Evolutionary conservation across 2,329 filamentous ascomycete genomes (phyloP).

Genomic region (Botrytis aclada): DNA sequence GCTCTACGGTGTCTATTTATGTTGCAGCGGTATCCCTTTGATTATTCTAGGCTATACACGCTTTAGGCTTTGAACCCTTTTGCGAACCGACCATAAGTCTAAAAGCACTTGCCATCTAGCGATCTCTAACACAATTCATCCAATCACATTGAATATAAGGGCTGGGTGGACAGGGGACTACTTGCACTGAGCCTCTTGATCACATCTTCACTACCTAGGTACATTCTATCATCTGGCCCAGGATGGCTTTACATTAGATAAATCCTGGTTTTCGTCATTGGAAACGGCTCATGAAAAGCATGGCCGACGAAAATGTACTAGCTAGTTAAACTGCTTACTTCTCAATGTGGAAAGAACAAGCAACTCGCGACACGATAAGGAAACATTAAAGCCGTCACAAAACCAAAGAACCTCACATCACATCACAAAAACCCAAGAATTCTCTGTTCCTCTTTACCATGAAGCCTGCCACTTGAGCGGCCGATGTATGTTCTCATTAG

Average conservation of each 20-base stretch:
- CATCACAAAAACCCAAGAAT: not conserved
- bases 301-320: not conserved
- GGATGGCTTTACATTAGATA: not conserved
- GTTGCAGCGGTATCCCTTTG: not conserved
- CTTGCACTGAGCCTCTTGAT: not conserved
- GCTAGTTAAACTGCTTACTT: not conserved
- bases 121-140: not conserved
- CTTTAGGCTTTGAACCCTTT: not conserved
- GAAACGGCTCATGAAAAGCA: not conserved
- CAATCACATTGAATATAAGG: not conserved
- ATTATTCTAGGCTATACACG: not conserved
- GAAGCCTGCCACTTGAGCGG: slow-evolving; percentile 6
- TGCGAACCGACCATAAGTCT: not conserved
- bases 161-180: not conserved
- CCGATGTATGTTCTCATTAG: not conserved
- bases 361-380: not conserved
- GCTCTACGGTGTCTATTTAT: not conserved
- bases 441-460: not conserved
- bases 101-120: slow-evolving; percentile 8
- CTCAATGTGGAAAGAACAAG: slow-evolving; percentile 1
- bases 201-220: not conserved
- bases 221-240: no score
- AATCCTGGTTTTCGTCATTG: not conserved
- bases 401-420: not conserved
- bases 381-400: not conserved